phyloP scores from a whole-genome alignment of 371 early-diverging fungal species.

The Rhizomucor pusillus region DNA sequence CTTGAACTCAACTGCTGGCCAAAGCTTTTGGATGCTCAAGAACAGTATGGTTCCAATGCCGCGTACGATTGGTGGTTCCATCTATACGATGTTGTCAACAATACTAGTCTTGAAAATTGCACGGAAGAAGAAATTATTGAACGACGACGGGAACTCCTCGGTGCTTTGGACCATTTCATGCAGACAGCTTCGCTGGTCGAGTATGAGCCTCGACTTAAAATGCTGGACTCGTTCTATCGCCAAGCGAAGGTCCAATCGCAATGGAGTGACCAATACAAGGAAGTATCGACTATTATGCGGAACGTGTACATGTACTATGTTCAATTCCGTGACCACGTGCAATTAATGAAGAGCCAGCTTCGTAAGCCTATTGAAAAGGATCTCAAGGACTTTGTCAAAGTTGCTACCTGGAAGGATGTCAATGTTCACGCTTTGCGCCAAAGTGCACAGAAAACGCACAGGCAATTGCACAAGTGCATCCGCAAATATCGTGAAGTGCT shows the following conservation, averaged over 20 bases:
- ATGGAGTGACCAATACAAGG: slow-evolving; percentile 19
- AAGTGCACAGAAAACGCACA: slow-evolving; percentile 88
- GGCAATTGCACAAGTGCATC: slow-evolving; percentile 86
- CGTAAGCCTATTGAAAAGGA: slow-evolving; percentile 85
- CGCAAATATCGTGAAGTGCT: slow-evolving; percentile 82
- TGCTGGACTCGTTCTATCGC: slow-evolving; percentile 71
- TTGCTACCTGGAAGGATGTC: slow-evolving; percentile 96
- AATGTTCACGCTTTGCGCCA: slow-evolving; percentile 92
- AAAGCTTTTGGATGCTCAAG: slow-evolving; percentile 79
- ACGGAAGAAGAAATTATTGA: slow-evolving; percentile 24
- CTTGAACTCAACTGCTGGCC: slow-evolving; percentile 92
- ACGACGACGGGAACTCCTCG: slow-evolving; percentile 43
- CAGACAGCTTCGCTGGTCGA: slow-evolving; percentile 82
- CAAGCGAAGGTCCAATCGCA: slow-evolving; percentile 52
- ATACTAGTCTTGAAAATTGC: slow-evolving; percentile 27
- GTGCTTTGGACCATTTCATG: slow-evolving; percentile 78
- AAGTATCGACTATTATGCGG: slow-evolving; percentile 40
- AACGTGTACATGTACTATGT: slow-evolving; percentile 74
- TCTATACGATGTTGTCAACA: slow-evolving; percentile 61
- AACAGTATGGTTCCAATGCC: slow-evolving; percentile 60
- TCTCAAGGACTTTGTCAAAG: slow-evolving; percentile 88
- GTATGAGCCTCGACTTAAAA: slow-evolving; percentile 72
- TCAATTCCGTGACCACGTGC: slow-evolving; percentile 66
- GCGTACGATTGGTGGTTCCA: slow-evolving; percentile 90
- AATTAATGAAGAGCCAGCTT: slow-evolving; percentile 49